phyloP scores from a whole-genome alignment of 768 basidiomycete genomes.

The Termitomyces sp. region DNA sequence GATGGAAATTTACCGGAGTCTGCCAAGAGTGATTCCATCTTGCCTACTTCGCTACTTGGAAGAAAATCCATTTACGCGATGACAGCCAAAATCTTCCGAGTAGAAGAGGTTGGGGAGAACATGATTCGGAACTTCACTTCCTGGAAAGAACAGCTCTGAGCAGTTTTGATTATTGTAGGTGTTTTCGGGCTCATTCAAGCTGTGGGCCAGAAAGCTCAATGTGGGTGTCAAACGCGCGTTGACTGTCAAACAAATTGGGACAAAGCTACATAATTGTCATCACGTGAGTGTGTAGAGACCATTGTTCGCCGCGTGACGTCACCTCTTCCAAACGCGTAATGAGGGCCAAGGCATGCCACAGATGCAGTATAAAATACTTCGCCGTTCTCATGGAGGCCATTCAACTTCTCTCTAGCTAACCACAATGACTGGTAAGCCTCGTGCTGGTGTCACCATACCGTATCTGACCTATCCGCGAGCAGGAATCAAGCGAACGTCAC shows the following conservation, averaged over 20 bases:
- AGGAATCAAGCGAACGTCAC: constrained; percentile 45
- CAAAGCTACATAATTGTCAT: too few species aligned
- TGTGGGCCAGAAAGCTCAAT: neutral
- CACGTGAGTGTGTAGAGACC: neutral
- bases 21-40: neutral
- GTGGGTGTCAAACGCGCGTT: neutral
- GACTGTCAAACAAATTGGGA: too few species aligned
- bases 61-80: neutral
- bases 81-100: neutral
- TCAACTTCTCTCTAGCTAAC: neutral
- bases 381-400: neutral
- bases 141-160: neutral
- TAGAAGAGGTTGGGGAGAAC: neutral
- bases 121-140: neutral
- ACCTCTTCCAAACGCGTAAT: constrained; percentile 1
- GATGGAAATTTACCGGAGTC: neutral
- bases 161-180: neutral
- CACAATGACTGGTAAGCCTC: neutral
- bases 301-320: constrained; percentile 18
- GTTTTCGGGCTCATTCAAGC: neutral
- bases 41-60: neutral
- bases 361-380: constrained; percentile 2
- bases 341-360: neutral
- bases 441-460: neutral
- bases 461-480: neutral